Evolutionary conservation across 805 yeast genomes (phyloP).

Genomic region (Kuraishia ogatae): DNA sequence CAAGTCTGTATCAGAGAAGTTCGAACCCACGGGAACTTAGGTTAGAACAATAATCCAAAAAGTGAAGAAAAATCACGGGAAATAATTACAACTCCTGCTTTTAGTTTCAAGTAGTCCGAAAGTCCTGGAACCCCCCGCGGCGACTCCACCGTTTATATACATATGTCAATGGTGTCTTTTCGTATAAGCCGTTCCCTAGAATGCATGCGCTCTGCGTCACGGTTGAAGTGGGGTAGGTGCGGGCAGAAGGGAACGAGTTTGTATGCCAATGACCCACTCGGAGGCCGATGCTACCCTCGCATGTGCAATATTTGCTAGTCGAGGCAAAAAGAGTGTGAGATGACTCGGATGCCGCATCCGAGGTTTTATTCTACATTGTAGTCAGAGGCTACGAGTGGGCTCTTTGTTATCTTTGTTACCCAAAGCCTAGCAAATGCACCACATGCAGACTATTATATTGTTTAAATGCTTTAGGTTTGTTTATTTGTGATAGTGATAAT

Average conservation of each 20-base stretch:
- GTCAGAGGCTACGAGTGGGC: too few relatives aligned
- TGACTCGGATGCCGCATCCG: too few relatives aligned
- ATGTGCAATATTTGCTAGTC: too few relatives aligned
- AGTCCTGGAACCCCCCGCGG: too few relatives aligned
- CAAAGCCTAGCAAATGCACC: not conserved
- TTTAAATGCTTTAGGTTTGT: not conserved
- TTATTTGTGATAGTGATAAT: too few relatives aligned
- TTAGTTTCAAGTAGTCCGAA: too few relatives aligned
- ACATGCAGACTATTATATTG: not conserved
- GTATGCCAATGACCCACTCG: not conserved
- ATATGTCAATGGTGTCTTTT: not conserved
- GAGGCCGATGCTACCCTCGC: not conserved
- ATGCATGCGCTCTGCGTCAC: not conserved
- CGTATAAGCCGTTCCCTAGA: not conserved
- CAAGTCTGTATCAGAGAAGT: not conserved
- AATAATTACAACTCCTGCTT: too few relatives aligned
- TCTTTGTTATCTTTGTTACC: too few relatives aligned
- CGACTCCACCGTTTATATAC: too few relatives aligned
- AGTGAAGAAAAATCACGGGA: too few relatives aligned
- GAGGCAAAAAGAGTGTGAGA: too few relatives aligned
- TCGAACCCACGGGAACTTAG: not conserved
- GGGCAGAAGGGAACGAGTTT: not conserved
- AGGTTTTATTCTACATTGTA: too few relatives aligned
- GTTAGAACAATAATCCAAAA: not conserved
- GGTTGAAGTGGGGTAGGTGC: not conserved